Percentiles rank a stretch among this genome's conserved stretches.
Conservation (phyloP, 352 stramenopile species). For the Globisporangium nagaii region DNA sequence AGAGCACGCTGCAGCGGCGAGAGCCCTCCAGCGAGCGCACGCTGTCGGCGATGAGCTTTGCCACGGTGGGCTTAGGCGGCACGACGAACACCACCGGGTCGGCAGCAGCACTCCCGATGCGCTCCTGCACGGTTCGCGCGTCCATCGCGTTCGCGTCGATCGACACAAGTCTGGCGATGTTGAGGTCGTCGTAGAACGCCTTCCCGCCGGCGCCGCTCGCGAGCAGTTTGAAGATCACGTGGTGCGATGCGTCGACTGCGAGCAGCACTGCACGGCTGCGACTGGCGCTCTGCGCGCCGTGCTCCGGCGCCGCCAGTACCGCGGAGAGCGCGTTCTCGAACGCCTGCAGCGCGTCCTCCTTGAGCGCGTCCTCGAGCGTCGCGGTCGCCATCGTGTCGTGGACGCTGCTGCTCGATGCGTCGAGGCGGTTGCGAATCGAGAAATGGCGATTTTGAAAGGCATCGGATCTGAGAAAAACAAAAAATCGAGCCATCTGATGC, state of each 20-base stretch:
- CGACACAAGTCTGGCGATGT: slow-evolving; percentile 42
- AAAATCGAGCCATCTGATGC: neutral
- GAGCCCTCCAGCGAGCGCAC: slow-evolving; percentile 25
- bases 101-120: slow-evolving; percentile 11
- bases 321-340: slow-evolving; percentile 31
- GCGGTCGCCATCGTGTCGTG: slow-evolving; percentile 5
- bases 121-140: slow-evolving; percentile 20
- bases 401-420: neutral
- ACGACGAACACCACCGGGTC: slow-evolving; percentile 46
- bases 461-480: neutral
- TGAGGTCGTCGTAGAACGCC: slow-evolving; percentile 55
- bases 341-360: slow-evolving; percentile 39
- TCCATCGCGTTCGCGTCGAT: slow-evolving; percentile 31
- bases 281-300: slow-evolving; percentile 4
- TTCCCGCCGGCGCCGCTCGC: slow-evolving; percentile 55
- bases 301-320: neutral
- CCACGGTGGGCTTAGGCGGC: slow-evolving; percentile 39
- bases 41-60: slow-evolving; percentile 42
- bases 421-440: neutral
- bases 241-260: slow-evolving; percentile 45
- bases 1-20: slow-evolving; percentile 41
- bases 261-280: slow-evolving; percentile 22
- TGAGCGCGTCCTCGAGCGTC: slow-evolving; percentile 42
- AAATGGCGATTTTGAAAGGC: neutral
- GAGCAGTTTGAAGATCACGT: slow-evolving; percentile 62